Evolutionary conservation across 768 basidiomycete genomes (phyloP).

Genomic region (Hypholoma fasciculare): DNA sequence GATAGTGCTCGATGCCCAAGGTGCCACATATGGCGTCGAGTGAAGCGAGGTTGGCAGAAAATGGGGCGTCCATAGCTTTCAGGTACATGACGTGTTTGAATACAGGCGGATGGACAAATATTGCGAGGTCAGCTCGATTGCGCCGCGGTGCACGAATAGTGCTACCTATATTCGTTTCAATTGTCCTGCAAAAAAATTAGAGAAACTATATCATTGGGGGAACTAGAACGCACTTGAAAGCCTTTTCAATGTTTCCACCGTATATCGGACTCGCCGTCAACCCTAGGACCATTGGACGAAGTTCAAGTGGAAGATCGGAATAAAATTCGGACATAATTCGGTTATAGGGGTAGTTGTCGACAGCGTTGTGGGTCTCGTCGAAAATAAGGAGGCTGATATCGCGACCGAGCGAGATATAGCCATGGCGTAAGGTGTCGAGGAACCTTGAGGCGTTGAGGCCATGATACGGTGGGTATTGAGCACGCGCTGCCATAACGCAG

Average conservation of each 20-base stretch:
- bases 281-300: conserved; percentile 68
- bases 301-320: conserved; percentile 39
- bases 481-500: conserved; percentile 56
- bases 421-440: conserved; percentile 75
- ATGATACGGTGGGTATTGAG: conserved; percentile 59
- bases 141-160: conserved; percentile 62
- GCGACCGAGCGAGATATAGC: conserved; percentile 58
- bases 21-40: conserved; percentile 40
- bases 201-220: background rate
- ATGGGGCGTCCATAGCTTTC: conserved; percentile 23
- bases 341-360: conserved; percentile 74
- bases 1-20: conserved; percentile 69
- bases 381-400: conserved; percentile 72
- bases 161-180: conserved; percentile 71
- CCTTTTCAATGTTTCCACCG: conserved; percentile 63
- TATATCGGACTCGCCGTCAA: conserved; percentile 86
- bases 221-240: conserved; percentile 51
- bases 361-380: conserved; percentile 82
- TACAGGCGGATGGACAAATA: conserved; percentile 62
- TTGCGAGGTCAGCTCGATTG: conserved; percentile 54
- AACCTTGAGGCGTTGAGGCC: conserved; percentile 78
- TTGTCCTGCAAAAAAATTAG: conserved; percentile 38
- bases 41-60: conserved; percentile 54
- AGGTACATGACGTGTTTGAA: conserved; percentile 61
- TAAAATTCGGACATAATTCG: conserved; percentile 79